Conservation (phyloP, 805 yeast species). For the Candida patagonica region DNA sequence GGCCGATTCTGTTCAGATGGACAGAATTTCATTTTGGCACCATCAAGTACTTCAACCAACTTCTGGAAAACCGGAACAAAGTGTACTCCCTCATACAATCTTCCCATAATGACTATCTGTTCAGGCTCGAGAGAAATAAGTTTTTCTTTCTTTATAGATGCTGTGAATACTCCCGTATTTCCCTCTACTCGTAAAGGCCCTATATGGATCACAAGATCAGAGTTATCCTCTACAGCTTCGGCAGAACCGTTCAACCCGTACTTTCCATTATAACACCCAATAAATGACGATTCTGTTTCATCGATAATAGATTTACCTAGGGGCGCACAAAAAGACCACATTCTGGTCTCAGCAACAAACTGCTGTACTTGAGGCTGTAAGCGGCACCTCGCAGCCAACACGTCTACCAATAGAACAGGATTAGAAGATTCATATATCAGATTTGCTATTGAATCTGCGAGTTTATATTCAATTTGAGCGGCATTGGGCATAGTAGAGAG, state of each 20-base stretch:
- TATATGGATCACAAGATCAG: slow-evolving; percentile 64
- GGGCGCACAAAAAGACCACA: slow-evolving; percentile 50
- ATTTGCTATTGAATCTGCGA: slow-evolving; percentile 38
- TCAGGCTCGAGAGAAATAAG: slow-evolving; percentile 45
- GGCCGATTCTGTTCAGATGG: slow-evolving; percentile 21
- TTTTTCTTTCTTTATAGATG: slow-evolving; percentile 35
- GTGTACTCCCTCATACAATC: slow-evolving; percentile 33
- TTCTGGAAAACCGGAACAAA: slow-evolving; percentile 43
- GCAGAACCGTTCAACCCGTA: slow-evolving; percentile 42
- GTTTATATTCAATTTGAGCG: slow-evolving; percentile 24
- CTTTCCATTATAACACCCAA: slow-evolving; percentile 66
- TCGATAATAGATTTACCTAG: slow-evolving; percentile 68
- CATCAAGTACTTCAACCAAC: slow-evolving; percentile 33
- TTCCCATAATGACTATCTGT: slow-evolving; percentile 40
- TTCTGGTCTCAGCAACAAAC: slow-evolving; percentile 40
- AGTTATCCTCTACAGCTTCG: slow-evolving; percentile 38
- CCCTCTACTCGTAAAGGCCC: slow-evolving; percentile 64
- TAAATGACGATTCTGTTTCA: slow-evolving; percentile 54
- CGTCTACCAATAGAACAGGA: slow-evolving; percentile 67
- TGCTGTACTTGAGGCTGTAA: slow-evolving; percentile 36
- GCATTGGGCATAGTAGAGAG: slow-evolving; percentile 22
- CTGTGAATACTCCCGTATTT: slow-evolving; percentile 58
- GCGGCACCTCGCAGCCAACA: slow-evolving; percentile 54
- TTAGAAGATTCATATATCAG: slow-evolving; percentile 42
- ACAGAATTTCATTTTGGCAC: slow-evolving; percentile 17